Base-by-base conservation (phyloP, 306 rosid genomes). In the Boehmeria nivea region DNA sequence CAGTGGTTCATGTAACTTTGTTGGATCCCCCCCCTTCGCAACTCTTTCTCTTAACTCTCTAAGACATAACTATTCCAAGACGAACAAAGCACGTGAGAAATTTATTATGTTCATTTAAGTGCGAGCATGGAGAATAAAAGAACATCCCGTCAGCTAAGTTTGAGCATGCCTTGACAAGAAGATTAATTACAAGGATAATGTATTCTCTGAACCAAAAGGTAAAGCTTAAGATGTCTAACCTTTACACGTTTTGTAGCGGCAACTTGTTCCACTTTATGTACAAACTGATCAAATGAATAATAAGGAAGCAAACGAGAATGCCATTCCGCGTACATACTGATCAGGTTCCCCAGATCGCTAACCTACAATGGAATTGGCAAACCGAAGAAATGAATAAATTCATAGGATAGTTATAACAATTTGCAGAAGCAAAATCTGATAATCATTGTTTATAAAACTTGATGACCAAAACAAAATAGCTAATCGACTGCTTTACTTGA, bases 11-110 rank as follows among this genome's bases (percentile, higher is more conserved):
- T 63, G 81, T 74, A 88, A 57, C 58, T 77, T 91, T 43, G 95
- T 73, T n/a, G 95, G 93, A 71, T 91, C 99, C 34, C 96, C 96
- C 38, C 96, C 99, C n/a, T 50, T 71, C 45, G 95, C 93, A 70
- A 87, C 96, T 74, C 87, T 87, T 68, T 84, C 96, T 77, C 99
- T 77, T 64, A 91, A 63, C 66, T 91, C 99, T 72, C 85, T 69
- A 14, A 87, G 79, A 61, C 89, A 63, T 60, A 76, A 64, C 99
- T 91, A 69, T 47, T 64, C 34, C 50, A 58, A 62, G 34, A 20
- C 23, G 8, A 1, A 38, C 11, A 19, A 11, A 38, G 20, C 12
- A 43, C 1, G 20, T 26, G 20, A 11, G 23, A 15, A 17, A 2
- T 20, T n/a, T n/a, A 27, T 25, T 28, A 1, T 26, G 56, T 15